A percentile compares a stretch with the other conserved stretches of the same genome.
These are phyloP conservation scores for Madurella mycetomatis DNA, from an alignment of 2,329 filamentous ascomycete species.

Conservation along the genomic window DNA sequence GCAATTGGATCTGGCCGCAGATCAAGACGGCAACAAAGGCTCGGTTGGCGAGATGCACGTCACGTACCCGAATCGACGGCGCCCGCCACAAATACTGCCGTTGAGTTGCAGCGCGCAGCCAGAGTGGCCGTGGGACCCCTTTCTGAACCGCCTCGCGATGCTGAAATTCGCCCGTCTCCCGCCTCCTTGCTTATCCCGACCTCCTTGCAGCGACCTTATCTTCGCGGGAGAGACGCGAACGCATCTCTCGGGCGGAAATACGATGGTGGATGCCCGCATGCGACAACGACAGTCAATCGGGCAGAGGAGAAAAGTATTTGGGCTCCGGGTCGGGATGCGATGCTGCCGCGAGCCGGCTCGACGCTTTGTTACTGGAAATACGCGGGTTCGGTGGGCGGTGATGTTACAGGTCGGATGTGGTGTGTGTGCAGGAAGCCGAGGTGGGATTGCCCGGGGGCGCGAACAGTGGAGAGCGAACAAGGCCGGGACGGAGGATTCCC, in stretches of 20 bases:
- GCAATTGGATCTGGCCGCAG: conserved; percentile 12
- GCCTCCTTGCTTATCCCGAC: conserved; percentile 18
- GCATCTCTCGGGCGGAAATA: conserved; percentile 23
- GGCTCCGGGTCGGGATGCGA: conserved; percentile 10
- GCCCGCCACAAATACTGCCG: not conserved
- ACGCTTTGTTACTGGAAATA: conserved; percentile 4
- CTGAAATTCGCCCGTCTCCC: conserved; percentile 8
- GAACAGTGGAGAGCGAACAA: conserved; percentile 22
- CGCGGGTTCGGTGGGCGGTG: conserved; percentile 11
- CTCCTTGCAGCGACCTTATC: conserved; percentile 24
- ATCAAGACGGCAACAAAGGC: not conserved
- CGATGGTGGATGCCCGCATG: conserved; percentile 10
- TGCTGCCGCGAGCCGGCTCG: conserved; percentile 13
- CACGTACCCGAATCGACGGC: conserved; percentile 7
- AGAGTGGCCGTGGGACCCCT: not conserved
- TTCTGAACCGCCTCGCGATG: conserved; percentile 12
- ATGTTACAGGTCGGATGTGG: conserved; percentile 12
- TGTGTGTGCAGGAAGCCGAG: conserved; percentile 22
- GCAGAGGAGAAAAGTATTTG: not conserved
- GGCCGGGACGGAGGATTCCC: conserved; percentile 5
- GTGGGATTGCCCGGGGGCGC: conserved; percentile 26
- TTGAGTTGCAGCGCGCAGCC: not conserved
- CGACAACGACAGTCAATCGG: conserved; percentile 9
- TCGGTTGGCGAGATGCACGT: not conserved
- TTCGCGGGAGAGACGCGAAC: conserved; percentile 20